phyloP scores from a whole-genome alignment of 2,329 filamentous ascomycete species.

The Paecilomyces formosus region DNA sequence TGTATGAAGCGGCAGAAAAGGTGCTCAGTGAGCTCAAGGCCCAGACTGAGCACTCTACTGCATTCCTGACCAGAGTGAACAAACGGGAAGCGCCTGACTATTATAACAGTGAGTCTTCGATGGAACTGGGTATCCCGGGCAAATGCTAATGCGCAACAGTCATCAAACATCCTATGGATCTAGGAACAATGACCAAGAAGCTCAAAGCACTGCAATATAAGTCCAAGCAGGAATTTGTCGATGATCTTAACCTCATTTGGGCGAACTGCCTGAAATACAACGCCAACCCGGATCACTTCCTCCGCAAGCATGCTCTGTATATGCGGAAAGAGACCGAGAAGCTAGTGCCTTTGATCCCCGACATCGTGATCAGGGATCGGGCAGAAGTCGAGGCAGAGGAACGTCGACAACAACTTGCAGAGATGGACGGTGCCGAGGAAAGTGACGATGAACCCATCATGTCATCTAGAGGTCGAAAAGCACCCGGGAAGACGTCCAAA shows the following conservation, averaged over 20 bases:
- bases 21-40: slow-evolving; percentile 95
- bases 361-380: slow-evolving; percentile 80
- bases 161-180: slow-evolving; percentile 96
- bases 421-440: slow-evolving; percentile 77
- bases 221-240: slow-evolving; percentile 89
- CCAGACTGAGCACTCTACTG: slow-evolving; percentile 94
- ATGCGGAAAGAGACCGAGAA: slow-evolving; percentile 99
- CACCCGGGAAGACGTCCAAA: slow-evolving; percentile 69
- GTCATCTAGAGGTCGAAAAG: slow-evolving; percentile 88
- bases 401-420: slow-evolving; percentile 73
- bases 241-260: slow-evolving; percentile 93
- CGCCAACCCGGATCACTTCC: slow-evolving; percentile 74
- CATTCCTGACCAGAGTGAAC: slow-evolving; percentile 88
- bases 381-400: slow-evolving; percentile 87
- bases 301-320: slow-evolving; percentile 86
- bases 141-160: slow-evolving; percentile 44
- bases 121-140: background rate
- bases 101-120: slow-evolving; percentile 62
- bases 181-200: slow-evolving; percentile 98
- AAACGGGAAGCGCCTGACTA: slow-evolving; percentile 97
- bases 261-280: slow-evolving; percentile 96
- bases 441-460: slow-evolving; percentile 98
- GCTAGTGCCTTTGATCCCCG: slow-evolving; percentile 87
- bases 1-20: slow-evolving; percentile 95
- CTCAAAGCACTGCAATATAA: slow-evolving; percentile 73